Evolutionary conservation across 2,329 filamentous ascomycete genomes (phyloP), one percentile per base, ranked within the genome.

Genomic region (Claviceps africana): DNA sequence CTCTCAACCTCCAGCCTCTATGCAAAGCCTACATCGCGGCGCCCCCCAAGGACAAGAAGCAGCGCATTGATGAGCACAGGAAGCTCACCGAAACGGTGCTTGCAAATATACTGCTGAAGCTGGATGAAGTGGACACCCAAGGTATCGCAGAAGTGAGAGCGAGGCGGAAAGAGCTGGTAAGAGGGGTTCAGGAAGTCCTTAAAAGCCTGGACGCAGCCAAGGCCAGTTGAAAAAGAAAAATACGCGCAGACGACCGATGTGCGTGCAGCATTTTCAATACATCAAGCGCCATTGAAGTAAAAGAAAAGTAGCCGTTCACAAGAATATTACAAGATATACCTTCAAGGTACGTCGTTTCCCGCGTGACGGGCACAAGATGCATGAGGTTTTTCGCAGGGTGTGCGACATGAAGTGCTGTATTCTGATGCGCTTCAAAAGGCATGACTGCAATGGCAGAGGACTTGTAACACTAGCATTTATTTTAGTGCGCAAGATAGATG

Each of bases 41-140:
- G 9, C 83, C 87, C 11, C 86, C 87, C 0, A 63, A 67, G 3
- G 84, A 88, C 50, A 62, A 70, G 40, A 82, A 83, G 65, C 88
- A 85, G 72, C 72, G 78, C 48, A 76, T 78, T 15, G 86, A 88
- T 35, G 85, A 90, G 61, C 83, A 91, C 64, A 82, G 84, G 64
- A 83, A 78, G 63, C 66, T 93, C 19, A 82, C 80, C 4, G 87
- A 93, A 71, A 86, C 83, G 4, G 77, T 89, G 40, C 73, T 93
- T 72, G 80, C 83, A 56, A 84, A 89, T 59, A 79, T 89, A 2
- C 62, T 91, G 39, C 68, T 93, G 57, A 91, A 90, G 69, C 67
- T 88, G 40, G 87, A 93, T 63, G 82, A 77, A 22, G 79, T 91
- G 2, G 85, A 91, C 58, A 83, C 82, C 0, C 82, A 84, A 47